These are phyloP conservation scores for Nakazawaea holstii DNA, from an alignment of 805 yeast genomes.

Conservation along the genomic window DNA sequence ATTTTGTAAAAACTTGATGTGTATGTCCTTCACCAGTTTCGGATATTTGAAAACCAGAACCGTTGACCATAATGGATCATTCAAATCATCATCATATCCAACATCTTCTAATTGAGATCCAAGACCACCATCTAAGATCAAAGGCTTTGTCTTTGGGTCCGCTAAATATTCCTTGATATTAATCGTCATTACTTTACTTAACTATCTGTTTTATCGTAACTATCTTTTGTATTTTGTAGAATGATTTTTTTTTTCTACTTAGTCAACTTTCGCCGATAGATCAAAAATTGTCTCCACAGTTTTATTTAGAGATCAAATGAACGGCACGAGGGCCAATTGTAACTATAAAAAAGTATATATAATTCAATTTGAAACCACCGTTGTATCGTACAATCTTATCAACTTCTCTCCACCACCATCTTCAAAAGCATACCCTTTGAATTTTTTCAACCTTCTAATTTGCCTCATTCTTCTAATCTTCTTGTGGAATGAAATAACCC, in stretches of 20 bases:
- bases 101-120: constrained; percentile 57
- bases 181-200: background rate
- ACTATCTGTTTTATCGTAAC: background rate
- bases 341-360: too few relatives aligned
- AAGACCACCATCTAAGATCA: constrained; percentile 54
- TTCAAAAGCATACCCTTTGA: constrained; percentile 97
- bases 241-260: background rate
- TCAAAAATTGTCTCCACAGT: too few relatives aligned
- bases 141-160: constrained; percentile 1
- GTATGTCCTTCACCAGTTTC: constrained; percentile 38
- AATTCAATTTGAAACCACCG: constrained; percentile 27
- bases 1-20: constrained; percentile 40
- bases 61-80: constrained; percentile 59
- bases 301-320: too few relatives aligned
- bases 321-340: too few relatives aligned
- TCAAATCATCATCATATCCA: constrained; percentile 32
- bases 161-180: constrained; percentile 2
- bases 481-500: constrained; percentile 93
- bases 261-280: too few relatives aligned
- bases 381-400: constrained; percentile 92
- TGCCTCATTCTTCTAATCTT: constrained; percentile 97
- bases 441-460: constrained; percentile 96
- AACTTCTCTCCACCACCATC: constrained; percentile 92
- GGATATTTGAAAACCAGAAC: constrained; percentile 41
- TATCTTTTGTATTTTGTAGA: background rate